Evolutionary conservation across 2,329 filamentous ascomycete genomes (phyloP).

Genomic region (Akanthomyces dipterigenus): DNA sequence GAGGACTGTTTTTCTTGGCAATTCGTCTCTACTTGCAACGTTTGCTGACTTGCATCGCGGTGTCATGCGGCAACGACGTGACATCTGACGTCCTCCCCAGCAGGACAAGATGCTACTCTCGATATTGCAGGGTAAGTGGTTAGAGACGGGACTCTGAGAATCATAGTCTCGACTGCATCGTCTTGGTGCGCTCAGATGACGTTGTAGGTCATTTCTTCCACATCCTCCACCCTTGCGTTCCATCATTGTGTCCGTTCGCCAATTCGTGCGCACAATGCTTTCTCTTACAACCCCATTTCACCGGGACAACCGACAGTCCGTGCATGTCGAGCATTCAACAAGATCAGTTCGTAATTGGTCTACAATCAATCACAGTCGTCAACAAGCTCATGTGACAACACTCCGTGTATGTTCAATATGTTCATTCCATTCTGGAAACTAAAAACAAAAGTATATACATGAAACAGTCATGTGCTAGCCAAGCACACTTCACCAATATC

Average conservation of each 20-base stretch:
- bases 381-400: background rate
- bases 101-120: background rate
- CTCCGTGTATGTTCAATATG: background rate
- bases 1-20: too few species aligned
- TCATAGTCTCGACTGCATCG: background rate
- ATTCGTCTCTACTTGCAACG: background rate
- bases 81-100: background rate
- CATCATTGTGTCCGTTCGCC: too few species aligned
- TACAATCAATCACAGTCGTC: background rate
- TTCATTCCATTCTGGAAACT: background rate
- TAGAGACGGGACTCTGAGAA: background rate
- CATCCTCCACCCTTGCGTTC: too few species aligned
- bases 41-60: background rate
- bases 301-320: too few species aligned
- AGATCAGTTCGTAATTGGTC: too few species aligned
- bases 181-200: background rate
- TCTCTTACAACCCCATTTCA: too few species aligned
- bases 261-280: too few species aligned
- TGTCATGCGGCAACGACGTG: background rate
- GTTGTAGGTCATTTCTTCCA: background rate
- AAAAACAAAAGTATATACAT: slow-evolving; percentile 6
- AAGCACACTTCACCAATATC: too few species aligned
- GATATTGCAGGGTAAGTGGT: background rate
- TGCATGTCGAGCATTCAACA: too few species aligned
- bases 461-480: background rate